Percentiles rank a stretch among this genome's conserved stretches.
These are phyloP conservation scores for Asterochloris erici DNA, from an alignment of 139 green algal species.

Conservation along the genomic window DNA sequence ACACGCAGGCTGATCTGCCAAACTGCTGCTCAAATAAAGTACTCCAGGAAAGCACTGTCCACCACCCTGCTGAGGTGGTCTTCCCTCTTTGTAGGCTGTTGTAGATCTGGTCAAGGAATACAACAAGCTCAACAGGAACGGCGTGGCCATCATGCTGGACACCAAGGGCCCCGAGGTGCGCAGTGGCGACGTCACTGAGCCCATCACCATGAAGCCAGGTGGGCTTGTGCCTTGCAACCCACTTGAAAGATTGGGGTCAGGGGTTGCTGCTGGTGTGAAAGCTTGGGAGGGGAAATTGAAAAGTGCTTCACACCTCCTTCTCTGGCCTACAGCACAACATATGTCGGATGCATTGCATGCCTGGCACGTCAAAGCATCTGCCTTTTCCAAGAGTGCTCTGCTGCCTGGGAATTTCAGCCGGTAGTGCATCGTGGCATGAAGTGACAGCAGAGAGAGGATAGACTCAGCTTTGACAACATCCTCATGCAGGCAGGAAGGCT, in stretches of 20 bases:
- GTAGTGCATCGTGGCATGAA: no score
- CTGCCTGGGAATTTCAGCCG: no score
- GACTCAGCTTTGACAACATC: no score
- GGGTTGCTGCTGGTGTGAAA: no score
- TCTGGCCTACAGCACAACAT: no score
- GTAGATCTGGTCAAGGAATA: slow-evolving; percentile 76
- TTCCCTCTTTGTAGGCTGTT: slow-evolving; percentile 29
- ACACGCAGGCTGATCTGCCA: no score
- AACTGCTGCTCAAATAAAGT: neutral
- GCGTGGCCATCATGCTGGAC: slow-evolving; percentile 75
- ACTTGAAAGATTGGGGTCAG: no score
- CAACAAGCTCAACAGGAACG: slow-evolving; percentile 53
- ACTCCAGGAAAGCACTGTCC: neutral
- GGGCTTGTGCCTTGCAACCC: neutral
- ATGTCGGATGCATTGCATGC: neutral
- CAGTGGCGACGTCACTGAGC: slow-evolving; percentile 65
- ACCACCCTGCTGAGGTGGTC: neutral
- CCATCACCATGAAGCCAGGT: slow-evolving; percentile 56
- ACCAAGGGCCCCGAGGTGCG: slow-evolving; percentile 83
- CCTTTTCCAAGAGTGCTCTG: no score
- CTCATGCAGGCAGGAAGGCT: no score
- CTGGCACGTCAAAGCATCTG: neutral
- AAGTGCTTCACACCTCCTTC: no score
- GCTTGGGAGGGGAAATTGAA: no score
- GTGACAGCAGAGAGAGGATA: no score